Evolutionary conservation across 768 basidiomycete genomes (phyloP).

Genomic region (Auriscalpium microsporum): DNA sequence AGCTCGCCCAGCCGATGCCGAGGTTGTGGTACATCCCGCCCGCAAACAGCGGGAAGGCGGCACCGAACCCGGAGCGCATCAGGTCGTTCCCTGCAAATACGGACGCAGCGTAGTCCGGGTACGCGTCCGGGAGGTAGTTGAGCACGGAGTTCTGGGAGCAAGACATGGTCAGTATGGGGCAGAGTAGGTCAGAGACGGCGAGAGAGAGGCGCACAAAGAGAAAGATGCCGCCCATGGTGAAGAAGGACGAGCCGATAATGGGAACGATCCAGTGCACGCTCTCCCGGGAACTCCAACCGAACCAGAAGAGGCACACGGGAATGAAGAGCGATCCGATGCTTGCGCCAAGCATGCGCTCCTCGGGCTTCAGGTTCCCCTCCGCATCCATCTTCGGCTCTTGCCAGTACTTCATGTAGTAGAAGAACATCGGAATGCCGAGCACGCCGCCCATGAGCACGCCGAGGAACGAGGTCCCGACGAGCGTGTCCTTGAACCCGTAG

Average conservation of each 20-base stretch:
- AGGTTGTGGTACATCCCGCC: conserved; percentile 14
- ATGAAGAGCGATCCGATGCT: not conserved
- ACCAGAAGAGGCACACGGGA: conserved; percentile 19
- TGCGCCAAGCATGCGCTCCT: not conserved
- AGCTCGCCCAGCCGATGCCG: conserved; percentile 15
- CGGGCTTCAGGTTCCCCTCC: not conserved
- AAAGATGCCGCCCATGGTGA: conserved; percentile 22
- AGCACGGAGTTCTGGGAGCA: conserved; percentile 9
- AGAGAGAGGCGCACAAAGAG: conserved; percentile 20
- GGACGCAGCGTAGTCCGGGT: conserved; percentile 21
- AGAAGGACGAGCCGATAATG: conserved; percentile 23
- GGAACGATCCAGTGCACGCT: conserved; percentile 26
- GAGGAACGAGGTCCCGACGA: conserved; percentile 23
- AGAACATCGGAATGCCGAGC: not conserved
- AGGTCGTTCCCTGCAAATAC: conserved; percentile 26
- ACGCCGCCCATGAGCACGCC: not conserved
- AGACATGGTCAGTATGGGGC: not conserved
- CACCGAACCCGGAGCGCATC: conserved; percentile 18
- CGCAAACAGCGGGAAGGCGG: conserved; percentile 7
- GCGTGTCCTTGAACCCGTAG: conserved; percentile 23
- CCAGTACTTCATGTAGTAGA: not conserved
- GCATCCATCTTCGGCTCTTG: not conserved
- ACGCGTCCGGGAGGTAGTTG: conserved; percentile 23
- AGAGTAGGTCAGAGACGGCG: conserved; percentile 20
- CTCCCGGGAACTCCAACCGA: conserved; percentile 21